Evolutionary conservation across 352 stramenopile species (phyloP), one percentile per base, ranked within the genome.

Genomic region (Plasmopara muralis): DNA sequence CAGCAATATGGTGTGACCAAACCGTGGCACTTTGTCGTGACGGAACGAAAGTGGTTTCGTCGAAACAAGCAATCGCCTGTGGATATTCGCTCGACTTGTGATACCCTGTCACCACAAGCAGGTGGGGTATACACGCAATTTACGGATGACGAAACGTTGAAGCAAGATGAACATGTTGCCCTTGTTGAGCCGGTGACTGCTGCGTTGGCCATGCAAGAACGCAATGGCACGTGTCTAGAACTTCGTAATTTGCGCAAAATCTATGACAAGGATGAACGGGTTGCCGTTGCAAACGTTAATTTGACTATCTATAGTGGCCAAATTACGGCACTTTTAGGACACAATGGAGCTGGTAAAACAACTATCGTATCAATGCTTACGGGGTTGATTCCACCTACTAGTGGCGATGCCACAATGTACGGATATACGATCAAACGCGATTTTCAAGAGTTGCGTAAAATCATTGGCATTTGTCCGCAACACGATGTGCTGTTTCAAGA

Each of bases 391-490:
- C 66, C 77, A 4, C 66, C 78, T 5, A 74, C 74, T 0, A 47
- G 63, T 3, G 88, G 87, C 43, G 72, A 90, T 43, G 89, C 82
- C 2, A 77, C 58, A 10, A 50, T 97, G 15, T 72, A 76, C 18
- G 89, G 89, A 5, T 70, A 72, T 4, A 92, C 83, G 5, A 73
- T 96, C 10, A 61, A 56, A 43, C 38, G 67, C 15, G 69, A 98
- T 47, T 86, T 98, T 57, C 47, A 78, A 28, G 62, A 83, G 28
- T 75, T 99, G 10, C 87, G 95, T 6, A 64, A 95, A 47, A 74
- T 95, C 45, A 86, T 98, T 51, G 95, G 94, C 39, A 88, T 99
- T 45, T 99, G 96, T 60, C 83, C 96, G 6, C 96, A 99, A 68
- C 92, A 98, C 61, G 93, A 98, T 64, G 95, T 97, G 35, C 68